Evolutionary conservation across 108 stramenopile species (phyloP).

Genomic region (Fragilariopsis cylindrus): DNA sequence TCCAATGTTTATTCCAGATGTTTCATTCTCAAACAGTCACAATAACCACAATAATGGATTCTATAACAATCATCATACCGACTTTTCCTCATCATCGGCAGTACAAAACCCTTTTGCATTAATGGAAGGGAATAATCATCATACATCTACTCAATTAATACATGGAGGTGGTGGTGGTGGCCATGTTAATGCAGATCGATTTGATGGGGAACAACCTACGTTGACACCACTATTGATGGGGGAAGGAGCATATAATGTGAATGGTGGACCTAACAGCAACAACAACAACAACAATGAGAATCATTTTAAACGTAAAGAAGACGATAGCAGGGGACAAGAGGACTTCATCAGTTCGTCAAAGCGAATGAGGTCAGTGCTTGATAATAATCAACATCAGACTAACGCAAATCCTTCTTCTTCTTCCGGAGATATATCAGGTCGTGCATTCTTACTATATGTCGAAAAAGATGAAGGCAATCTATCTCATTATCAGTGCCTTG

Average conservation of each 20-base stretch:
- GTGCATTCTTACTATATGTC: conserved; percentile 17
- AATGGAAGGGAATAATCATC: neutral
- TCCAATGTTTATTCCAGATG: conserved; percentile 3
- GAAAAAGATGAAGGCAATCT: conserved; percentile 39
- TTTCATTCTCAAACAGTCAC: neutral
- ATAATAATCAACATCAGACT: too few relatives aligned
- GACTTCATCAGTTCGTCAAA: neutral
- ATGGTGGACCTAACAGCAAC: neutral
- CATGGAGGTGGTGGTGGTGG: too few relatives aligned
- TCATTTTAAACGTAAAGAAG: neutral
- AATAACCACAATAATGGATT: neutral
- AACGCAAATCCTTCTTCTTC: too few relatives aligned
- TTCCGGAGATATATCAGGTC: neutral
- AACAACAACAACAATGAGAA: neutral
- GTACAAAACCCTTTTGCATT: neutral
- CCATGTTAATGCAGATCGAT: neutral
- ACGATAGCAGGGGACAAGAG: neutral
- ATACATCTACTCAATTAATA: neutral
- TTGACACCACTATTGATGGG: neutral
- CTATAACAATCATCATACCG: too few relatives aligned
- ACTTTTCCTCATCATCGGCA: too few relatives aligned
- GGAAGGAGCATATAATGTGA: neutral
- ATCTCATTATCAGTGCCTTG: conserved; percentile 53
- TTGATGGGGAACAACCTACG: neutral
- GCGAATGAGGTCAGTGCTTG: neutral